These are phyloP conservation scores for Wickerhamiella nectarea DNA, from an alignment of 805 yeast species.

Conservation along the genomic window DNA sequence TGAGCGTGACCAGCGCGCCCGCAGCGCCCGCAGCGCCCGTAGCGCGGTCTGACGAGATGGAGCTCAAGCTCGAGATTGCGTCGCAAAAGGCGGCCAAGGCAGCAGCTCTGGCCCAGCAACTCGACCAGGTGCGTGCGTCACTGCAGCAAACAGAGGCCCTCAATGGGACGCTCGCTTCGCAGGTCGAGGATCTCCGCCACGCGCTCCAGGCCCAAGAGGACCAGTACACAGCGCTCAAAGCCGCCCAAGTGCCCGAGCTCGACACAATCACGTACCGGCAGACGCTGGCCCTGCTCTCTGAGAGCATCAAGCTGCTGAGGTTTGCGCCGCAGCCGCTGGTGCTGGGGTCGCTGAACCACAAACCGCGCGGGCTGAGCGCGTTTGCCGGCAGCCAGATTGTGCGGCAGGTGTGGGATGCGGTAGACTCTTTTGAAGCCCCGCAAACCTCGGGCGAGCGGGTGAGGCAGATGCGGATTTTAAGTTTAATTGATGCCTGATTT, in stretches of 20 bases:
- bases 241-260: constrained; percentile 5
- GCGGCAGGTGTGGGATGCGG: constrained; percentile 5
- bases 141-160: background rate
- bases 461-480: constrained; percentile 3
- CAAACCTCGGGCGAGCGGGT: background rate
- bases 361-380: constrained; percentile 3
- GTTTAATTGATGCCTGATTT: constrained; percentile 8
- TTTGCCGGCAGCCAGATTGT: constrained; percentile 1
- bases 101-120: background rate
- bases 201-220: background rate
- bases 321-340: background rate
- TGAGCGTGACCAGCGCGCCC: background rate
- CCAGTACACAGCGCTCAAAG: background rate
- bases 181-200: background rate
- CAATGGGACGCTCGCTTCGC: background rate
- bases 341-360: background rate
- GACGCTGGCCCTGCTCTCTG: constrained; percentile 1
- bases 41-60: constrained; percentile 1
- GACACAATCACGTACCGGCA: constrained; percentile 4
- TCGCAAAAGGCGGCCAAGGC: constrained; percentile 6
- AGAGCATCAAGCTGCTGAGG: background rate
- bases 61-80: constrained; percentile 6
- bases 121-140: background rate
- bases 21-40: background rate
- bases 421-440: constrained; percentile 2